Percentiles rank a stretch among this genome's conserved stretches.
These are phyloP conservation scores for Aspergillus indologenus DNA, from an alignment of 495 filamentous ascomycete species.

Conservation along the genomic window DNA sequence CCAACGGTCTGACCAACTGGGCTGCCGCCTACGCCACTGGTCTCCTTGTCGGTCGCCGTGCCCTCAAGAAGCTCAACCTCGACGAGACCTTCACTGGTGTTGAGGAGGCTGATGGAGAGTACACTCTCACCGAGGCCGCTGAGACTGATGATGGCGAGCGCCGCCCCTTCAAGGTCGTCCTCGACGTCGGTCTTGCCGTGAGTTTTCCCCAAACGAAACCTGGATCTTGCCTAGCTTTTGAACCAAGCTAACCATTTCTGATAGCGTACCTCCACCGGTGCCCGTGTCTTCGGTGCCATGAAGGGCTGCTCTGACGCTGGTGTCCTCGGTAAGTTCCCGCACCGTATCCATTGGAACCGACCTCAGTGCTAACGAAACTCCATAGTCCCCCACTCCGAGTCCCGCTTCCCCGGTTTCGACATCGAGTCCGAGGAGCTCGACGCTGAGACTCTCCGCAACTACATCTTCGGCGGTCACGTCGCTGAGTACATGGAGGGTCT, in stretches of 20 bases:
- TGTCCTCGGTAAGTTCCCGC: conserved; percentile 52
- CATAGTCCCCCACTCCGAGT: conserved; percentile 89
- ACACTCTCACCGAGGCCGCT: conserved; percentile 83
- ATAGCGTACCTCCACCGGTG: conserved; percentile 97
- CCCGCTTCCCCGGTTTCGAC: conserved; percentile 98
- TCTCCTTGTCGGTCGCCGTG: conserved; percentile 93
- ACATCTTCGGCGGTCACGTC: conserved; percentile 98
- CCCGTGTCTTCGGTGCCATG: conserved; percentile 98
- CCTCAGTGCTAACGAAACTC: neutral
- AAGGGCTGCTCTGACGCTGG: conserved; percentile 99
- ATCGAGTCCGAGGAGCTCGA: conserved; percentile 97
- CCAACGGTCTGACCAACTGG: conserved; percentile 99
- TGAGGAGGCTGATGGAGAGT: conserved; percentile 93
- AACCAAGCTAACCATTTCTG: no score
- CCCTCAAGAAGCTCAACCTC: conserved; percentile 92
- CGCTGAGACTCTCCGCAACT: conserved; percentile 92
- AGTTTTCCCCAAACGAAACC: no score
- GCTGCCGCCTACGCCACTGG: conserved; percentile 95
- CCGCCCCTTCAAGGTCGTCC: conserved; percentile 97
- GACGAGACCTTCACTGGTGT: conserved; percentile 89
- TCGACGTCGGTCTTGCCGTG: conserved; percentile 87
- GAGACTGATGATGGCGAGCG: conserved; percentile 80
- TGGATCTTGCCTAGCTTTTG: no score
- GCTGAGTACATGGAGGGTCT: conserved; percentile 99
- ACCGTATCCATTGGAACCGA: neutral